These are phyloP conservation scores for Botryosphaeria dothidea DNA, from an alignment of 2,329 filamentous ascomycete genomes.

Conservation along the genomic window DNA sequence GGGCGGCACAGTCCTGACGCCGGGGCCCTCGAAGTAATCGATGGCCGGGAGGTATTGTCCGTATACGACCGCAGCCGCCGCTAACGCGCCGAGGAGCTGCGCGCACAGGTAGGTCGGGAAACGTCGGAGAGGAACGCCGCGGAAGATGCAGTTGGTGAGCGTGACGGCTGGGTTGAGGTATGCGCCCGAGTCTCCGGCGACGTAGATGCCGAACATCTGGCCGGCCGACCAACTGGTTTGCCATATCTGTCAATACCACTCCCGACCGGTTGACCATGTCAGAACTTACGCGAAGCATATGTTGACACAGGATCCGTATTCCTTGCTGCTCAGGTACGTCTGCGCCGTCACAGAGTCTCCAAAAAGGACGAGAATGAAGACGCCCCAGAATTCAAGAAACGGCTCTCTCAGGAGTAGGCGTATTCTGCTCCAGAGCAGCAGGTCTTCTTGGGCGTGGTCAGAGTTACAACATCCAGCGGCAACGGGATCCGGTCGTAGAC, in stretches of 20 bases:
- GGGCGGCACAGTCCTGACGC: constrained; percentile 63
- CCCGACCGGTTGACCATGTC: neutral
- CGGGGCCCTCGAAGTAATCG: constrained; percentile 61
- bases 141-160: constrained; percentile 67
- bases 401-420: neutral
- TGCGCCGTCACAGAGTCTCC: neutral
- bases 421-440: neutral
- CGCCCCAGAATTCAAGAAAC: neutral
- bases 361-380: neutral
- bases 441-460: neutral
- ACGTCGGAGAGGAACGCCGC: constrained; percentile 67
- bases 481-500: neutral
- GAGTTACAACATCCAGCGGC: neutral
- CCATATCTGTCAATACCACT: neutral
- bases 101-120: constrained; percentile 67
- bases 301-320: neutral
- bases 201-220: constrained; percentile 58
- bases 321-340: neutral
- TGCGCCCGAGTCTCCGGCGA: constrained; percentile 63
- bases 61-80: constrained; percentile 50
- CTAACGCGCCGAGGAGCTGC: constrained; percentile 67
- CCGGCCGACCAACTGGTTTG: neutral
- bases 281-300: neutral
- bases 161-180: constrained; percentile 69
- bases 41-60: constrained; percentile 59